Base-by-base conservation (phyloP, 148 eudicot species). In the Vaccinium vitisidaea region DNA sequence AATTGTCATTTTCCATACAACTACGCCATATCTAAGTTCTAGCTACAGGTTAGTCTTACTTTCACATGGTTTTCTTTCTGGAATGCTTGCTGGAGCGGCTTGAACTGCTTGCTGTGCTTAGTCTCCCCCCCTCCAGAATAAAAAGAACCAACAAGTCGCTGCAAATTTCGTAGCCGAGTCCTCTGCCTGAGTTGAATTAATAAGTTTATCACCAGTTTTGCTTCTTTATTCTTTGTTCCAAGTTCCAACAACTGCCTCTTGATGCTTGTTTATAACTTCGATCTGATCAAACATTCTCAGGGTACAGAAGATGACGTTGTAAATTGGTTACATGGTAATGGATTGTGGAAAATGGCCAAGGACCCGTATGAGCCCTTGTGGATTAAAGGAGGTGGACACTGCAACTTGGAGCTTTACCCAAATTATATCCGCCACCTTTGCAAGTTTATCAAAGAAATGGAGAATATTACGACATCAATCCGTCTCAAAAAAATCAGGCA, bases 321-420 rank as follows among this genome's bases (percentile, higher is more conserved):
- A 25, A 97, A 93, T 84, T 94, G 94, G 93, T 86, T 90, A 86
- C 99, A 97, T 6, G 99, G 99, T 3, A 90, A 93, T 61, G 94
- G 93, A 77, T 85, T 97, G 83, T 95, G 99, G 98, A 91, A 97
- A 88, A 89, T 91, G 86, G 91, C 98, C 8, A 86, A 91, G 84
- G 99, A 97, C 63, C 98, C 99, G 0, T 97, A 93, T 43, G 99
- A 97, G 88, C 99, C 99, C 30, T 85, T 97, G 73, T 97, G 99
- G 99, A 95, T 97, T 50, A 95, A 95, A 94, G 99, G 99, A 1
- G 99, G 99, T 1, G 99, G 99, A 13, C 99, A 97, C 87, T 97
- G 99, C 92, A 95, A 97, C 89, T 87, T 97, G 83, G 99, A 97
- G 83, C 94, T 97, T 46, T 95, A 95, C 88, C 99, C 99, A 19